These are phyloP conservation scores for Aspergillus cavernicola DNA, from an alignment of 495 filamentous ascomycete species.

Conservation along the genomic window DNA sequence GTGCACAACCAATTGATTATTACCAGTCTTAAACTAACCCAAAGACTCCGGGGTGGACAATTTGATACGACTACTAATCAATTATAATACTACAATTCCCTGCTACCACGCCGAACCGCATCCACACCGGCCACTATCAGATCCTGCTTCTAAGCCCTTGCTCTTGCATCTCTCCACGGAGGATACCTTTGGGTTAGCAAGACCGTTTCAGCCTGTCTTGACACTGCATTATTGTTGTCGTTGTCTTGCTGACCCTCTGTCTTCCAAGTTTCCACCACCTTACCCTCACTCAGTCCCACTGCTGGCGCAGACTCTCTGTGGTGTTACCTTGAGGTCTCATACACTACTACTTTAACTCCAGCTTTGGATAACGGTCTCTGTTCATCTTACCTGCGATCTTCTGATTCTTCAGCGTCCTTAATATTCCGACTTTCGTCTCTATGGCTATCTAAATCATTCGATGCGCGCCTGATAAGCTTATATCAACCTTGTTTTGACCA, in stretches of 20 bases:
- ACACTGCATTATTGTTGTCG: background rate
- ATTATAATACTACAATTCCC: slow-evolving; percentile 12
- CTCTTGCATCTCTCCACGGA: background rate
- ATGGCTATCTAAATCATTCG: slow-evolving; percentile 9
- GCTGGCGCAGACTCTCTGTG: slow-evolving; percentile 8
- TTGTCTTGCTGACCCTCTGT: slow-evolving; percentile 1
- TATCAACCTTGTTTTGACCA: slow-evolving; percentile 10
- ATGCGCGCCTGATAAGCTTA: slow-evolving; percentile 15
- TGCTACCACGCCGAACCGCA: slow-evolving; percentile 13
- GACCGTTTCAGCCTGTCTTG: slow-evolving; percentile 4
- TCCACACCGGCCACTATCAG: slow-evolving; percentile 1
- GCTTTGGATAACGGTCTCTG: slow-evolving; percentile 3
- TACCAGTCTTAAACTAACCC: background rate
- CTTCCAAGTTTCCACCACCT: background rate
- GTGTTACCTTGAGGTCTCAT: slow-evolving; percentile 20
- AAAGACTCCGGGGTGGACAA: background rate
- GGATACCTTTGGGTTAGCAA: background rate
- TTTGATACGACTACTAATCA: slow-evolving; percentile 1
- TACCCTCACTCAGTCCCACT: slow-evolving; percentile 9
- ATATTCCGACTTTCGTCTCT: slow-evolving; percentile 8
- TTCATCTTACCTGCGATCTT: background rate
- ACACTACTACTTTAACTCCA: slow-evolving; percentile 13
- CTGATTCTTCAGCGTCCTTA: slow-evolving; percentile 3
- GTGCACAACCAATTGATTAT: background rate
- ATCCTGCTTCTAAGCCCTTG: slow-evolving; percentile 2